Evolutionary conservation across 2,329 filamentous ascomycete genomes (phyloP).

Genomic region (Bimuria novae-zelandiae): DNA sequence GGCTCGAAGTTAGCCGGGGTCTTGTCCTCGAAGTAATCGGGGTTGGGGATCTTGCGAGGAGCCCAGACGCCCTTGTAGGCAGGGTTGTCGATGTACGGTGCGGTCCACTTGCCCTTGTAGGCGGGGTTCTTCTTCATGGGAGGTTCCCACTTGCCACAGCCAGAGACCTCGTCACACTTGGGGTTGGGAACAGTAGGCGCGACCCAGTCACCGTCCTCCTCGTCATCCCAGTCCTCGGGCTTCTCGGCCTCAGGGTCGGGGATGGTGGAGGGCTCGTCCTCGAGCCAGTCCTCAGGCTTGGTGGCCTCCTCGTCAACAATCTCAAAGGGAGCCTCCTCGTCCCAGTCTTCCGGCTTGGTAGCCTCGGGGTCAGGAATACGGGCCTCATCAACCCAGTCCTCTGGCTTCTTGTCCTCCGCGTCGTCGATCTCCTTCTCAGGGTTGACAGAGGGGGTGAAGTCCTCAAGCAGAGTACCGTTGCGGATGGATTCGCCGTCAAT

Average conservation of each 20-base stretch:
- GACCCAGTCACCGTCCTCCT: slow-evolving; percentile 98
- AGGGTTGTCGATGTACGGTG: slow-evolving; percentile 93
- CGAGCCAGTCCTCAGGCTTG: slow-evolving; percentile 95
- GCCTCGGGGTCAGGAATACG: slow-evolving; percentile 91
- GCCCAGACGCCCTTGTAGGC: slow-evolving; percentile 96
- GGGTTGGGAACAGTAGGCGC: slow-evolving; percentile 90
- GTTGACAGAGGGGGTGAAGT: slow-evolving; percentile 94
- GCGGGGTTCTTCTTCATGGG: slow-evolving; percentile 92
- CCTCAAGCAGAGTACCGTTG: slow-evolving; percentile 88
- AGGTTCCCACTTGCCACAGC: slow-evolving; percentile 90
- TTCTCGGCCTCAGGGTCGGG: slow-evolving; percentile 94
- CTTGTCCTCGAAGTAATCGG: slow-evolving; percentile 96
- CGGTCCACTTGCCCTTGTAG: slow-evolving; percentile 99
- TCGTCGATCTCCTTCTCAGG: slow-evolving; percentile 94
- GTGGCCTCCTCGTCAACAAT: slow-evolving; percentile 91
- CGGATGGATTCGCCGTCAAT: slow-evolving; percentile 89
- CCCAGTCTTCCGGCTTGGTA: slow-evolving; percentile 97
- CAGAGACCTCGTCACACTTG: slow-evolving; percentile 91
- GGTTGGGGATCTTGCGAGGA: slow-evolving; percentile 96
- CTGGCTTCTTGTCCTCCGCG: slow-evolving; percentile 88
- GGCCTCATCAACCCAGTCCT: slow-evolving; percentile 92
- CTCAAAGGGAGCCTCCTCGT: slow-evolving; percentile 97
- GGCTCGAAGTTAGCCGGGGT: slow-evolving; percentile 95
- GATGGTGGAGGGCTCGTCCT: slow-evolving; percentile 79
- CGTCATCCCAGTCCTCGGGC: slow-evolving; percentile 99